Conservation (phyloP, 1,139 yeast species). For the Kurtzmaniella natalensis region DNA sequence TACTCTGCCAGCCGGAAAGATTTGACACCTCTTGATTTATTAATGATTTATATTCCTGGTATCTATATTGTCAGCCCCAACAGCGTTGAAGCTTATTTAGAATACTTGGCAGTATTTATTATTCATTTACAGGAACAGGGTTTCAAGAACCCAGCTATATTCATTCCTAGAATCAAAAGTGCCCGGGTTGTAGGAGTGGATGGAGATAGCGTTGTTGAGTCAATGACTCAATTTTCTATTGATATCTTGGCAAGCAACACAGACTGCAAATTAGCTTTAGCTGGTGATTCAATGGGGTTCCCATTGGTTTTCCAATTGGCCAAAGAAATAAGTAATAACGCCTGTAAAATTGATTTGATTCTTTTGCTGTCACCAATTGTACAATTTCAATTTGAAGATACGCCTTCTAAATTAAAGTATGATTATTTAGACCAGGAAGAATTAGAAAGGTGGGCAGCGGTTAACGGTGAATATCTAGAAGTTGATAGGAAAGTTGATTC, state of each 20-base stretch:
- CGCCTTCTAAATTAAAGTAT: background rate
- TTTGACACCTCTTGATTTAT: constrained; percentile 9
- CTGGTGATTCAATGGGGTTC: constrained; percentile 14
- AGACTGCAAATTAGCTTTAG: constrained; percentile 8
- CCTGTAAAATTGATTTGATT: background rate
- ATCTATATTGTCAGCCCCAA: constrained; percentile 11
- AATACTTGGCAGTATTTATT: constrained; percentile 11
- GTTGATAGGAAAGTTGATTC: constrained; percentile 1
- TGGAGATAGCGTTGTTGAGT: constrained; percentile 5
- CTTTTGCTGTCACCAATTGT: constrained; percentile 10
- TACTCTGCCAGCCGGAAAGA: constrained; percentile 10
- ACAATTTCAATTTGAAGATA: constrained; percentile 4
- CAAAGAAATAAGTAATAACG: background rate
- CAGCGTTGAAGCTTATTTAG: constrained; percentile 11
- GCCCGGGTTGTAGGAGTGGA: too few relatives aligned
- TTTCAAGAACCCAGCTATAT: constrained; percentile 13
- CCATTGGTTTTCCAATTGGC: constrained; percentile 6
- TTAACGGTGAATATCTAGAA: background rate
- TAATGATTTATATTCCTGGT: constrained; percentile 12
- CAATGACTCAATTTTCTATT: constrained; percentile 6
- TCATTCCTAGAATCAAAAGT: constrained; percentile 9
- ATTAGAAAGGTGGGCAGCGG: constrained; percentile 3
- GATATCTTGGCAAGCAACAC: constrained; percentile 4
- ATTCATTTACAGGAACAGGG: constrained; percentile 15
- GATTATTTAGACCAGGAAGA: constrained; percentile 6